Evolutionary conservation across 176 grass and related monocot genomes (phyloP).

Genomic region (Oryza brachyantha): DNA sequence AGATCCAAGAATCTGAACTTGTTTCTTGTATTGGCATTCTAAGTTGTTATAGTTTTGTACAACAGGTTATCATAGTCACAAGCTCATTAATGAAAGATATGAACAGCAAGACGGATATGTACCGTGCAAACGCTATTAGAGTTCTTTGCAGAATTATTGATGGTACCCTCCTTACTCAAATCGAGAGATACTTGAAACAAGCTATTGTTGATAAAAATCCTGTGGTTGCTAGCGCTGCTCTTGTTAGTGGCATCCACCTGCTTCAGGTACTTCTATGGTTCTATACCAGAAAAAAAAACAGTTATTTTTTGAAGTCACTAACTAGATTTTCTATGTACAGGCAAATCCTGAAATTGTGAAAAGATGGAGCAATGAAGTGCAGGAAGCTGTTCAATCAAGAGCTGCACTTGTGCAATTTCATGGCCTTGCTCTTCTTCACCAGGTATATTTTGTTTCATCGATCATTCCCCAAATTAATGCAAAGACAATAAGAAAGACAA

Average conservation of each 20-base stretch:
- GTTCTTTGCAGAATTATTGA: slow-evolving; percentile 98
- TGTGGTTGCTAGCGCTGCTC: slow-evolving; percentile 86
- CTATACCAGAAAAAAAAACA: background rate
- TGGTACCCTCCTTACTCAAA: slow-evolving; percentile 81
- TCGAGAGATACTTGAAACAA: slow-evolving; percentile 97
- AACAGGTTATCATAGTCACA: slow-evolving; percentile 95
- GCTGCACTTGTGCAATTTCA: slow-evolving; percentile 94
- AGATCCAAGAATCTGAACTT: background rate
- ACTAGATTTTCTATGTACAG: slow-evolving; percentile 32
- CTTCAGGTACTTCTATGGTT: slow-evolving; percentile 64
- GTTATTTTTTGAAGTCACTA: background rate
- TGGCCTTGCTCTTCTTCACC: slow-evolving; percentile 89
- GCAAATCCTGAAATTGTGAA: slow-evolving; percentile 92
- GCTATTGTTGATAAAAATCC: slow-evolving; percentile 98
- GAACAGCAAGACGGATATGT: slow-evolving; percentile 99
- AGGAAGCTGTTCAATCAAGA: slow-evolving; percentile 99
- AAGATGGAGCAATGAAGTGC: slow-evolving; percentile 99
- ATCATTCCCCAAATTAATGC: background rate
- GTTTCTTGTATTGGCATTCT: slow-evolving; percentile 8
- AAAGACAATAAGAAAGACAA: background rate
- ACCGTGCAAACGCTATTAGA: slow-evolving; percentile 93
- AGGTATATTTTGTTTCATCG: slow-evolving; percentile 44
- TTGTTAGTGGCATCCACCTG: slow-evolving; percentile 95
- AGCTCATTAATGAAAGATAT: slow-evolving; percentile 99
- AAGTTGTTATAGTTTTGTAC: slow-evolving; percentile 18